Evolutionary conservation across 139 green algal species (phyloP).

Genomic region (Zygnema circumcarinatum): DNA sequence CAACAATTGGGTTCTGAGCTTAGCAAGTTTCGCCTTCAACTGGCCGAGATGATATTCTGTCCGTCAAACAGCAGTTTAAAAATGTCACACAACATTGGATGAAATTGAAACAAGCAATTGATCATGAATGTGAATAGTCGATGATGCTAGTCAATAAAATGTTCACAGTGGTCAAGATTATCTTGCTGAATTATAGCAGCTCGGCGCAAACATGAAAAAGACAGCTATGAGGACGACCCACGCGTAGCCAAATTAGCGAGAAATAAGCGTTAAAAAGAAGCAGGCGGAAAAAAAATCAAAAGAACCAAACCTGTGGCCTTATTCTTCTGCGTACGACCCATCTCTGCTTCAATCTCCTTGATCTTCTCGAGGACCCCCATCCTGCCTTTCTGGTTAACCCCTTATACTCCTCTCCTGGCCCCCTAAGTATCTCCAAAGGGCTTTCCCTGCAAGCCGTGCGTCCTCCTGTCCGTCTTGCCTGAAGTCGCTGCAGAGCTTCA

Average conservation of each 20-base stretch:
- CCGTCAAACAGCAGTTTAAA: background rate
- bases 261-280: too few species aligned
- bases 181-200: background rate
- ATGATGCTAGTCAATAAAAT: background rate
- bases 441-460: too few species aligned
- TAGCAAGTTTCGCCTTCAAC: slow-evolving; percentile 96
- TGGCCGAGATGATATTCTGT: slow-evolving; percentile 94
- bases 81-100: background rate
- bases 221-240: slow-evolving; percentile 6
- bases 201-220: background rate
- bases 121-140: background rate
- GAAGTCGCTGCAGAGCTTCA: too few species aligned
- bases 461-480: too few species aligned
- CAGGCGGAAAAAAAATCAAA: too few species aligned
- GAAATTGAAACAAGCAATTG: background rate
- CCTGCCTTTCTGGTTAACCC: too few species aligned
- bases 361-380: slow-evolving; percentile 76
- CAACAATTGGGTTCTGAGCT: slow-evolving; percentile 94
- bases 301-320: slow-evolving; percentile 87
- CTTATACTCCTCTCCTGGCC: too few species aligned
- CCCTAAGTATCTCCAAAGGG: too few species aligned
- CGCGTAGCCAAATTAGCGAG: too few species aligned
- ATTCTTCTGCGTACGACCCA: slow-evolving; percentile 97
- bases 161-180: background rate
- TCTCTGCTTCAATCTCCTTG: slow-evolving; percentile 97